Evolutionary conservation across 495 filamentous ascomycete genomes (phyloP), one percentile per base, ranked within the genome.

Genomic region (Penicillium simplicissimum): DNA sequence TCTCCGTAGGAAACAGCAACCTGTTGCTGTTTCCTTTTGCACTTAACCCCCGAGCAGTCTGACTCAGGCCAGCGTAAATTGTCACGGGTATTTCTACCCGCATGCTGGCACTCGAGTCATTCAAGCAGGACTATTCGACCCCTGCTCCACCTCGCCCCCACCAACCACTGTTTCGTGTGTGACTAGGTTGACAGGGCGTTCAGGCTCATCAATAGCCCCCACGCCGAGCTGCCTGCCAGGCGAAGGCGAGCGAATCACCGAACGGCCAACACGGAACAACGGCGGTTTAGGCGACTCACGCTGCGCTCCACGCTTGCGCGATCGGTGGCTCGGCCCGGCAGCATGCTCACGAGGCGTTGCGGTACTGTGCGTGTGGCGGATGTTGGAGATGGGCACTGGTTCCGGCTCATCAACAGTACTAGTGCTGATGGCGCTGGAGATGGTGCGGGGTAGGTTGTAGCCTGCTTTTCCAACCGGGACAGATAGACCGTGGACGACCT

Each of bases 401-500:
- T 76, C 68, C 19, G 62, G 54, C 35, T 78, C 71, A 34, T 71
- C 48, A 45, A 71, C 55, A 17, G 69, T 71, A 57, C 69, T 75
- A 55, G 66, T 74, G 61, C 74, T 84, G 25, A 82, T 76, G 37
- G 73, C 84, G 23, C 78, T 79, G 33, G 91, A 94, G 58, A 96
- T 77, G 0, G 91, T 93, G 31, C 88, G 80, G 3, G 92, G 92
- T 1, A 95, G 78, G 58, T 89, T 85, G 67, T 93, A 87, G 2
- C 92, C 91, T 0, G 93, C 79, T 72, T 96, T 96, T 1, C 89
- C 91, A 4, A 96, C 65, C 0, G 93, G 92, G 21, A 97, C 90
- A 34, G 87, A 93, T 17, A 97, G 81, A 13, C 92, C 92, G 63
- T 97, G 92, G 14, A 96, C 90, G 59, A 95, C 79, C 90, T 94